Evolutionary conservation across 139 green algal genomes (phyloP).

Genomic region (Picochlorum sp.): DNA sequence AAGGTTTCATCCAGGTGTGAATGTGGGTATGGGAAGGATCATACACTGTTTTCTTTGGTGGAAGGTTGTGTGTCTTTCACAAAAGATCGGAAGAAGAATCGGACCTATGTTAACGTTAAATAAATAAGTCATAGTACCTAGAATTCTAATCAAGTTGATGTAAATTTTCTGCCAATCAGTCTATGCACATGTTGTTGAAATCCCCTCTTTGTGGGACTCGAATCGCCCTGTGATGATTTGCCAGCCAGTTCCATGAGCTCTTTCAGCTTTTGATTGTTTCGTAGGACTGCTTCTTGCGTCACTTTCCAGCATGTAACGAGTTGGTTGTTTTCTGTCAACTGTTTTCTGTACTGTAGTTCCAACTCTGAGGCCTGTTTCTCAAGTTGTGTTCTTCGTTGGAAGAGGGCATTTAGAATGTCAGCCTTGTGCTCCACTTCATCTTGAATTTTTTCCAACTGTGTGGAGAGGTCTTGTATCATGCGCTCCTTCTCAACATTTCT

Average conservation of each 20-base stretch:
- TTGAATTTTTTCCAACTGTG: neutral
- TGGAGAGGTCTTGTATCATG: neutral
- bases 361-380: neutral
- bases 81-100: slow-evolving; percentile 21
- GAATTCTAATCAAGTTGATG: too few species aligned
- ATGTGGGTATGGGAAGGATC: slow-evolving; percentile 78
- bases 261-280: neutral
- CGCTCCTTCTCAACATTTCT: neutral
- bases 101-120: slow-evolving; percentile 19
- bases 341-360: neutral
- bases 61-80: slow-evolving; percentile 64
- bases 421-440: neutral
- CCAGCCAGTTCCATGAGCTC: neutral
- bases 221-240: neutral
- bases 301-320: neutral
- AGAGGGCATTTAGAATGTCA: neutral
- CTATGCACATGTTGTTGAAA: neutral
- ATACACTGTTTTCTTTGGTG: slow-evolving; percentile 77
- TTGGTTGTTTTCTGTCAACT: neutral
- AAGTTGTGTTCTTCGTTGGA: neutral
- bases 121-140: too few species aligned
- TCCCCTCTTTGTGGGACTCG: neutral
- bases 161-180: too few species aligned
- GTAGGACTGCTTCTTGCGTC: neutral
- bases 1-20: slow-evolving; percentile 68